Evolutionary conservation across 179 eudicot genomes (phyloP), one percentile per base, ranked within the genome.

Genomic region (Gypsophila paniculata): DNA sequence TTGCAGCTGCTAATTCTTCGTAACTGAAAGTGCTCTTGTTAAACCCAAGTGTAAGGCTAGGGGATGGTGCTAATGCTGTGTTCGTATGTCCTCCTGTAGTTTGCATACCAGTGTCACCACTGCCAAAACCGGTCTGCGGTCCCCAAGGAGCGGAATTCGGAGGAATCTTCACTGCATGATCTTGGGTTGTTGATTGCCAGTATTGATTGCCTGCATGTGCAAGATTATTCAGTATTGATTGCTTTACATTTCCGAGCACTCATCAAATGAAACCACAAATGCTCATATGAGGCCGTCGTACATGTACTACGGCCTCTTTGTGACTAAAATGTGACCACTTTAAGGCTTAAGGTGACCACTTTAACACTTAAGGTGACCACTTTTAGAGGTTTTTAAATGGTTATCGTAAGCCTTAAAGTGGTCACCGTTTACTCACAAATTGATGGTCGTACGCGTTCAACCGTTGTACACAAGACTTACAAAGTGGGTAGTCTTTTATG

Each of bases 1-100:
- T 94, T 0, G 99, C 99, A 0, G 79, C 36, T 2, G 96, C 91
- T 55, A 94, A 75, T 60, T 87, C 95, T 12, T 86, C 96, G 18
- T 90, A 88, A 2, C 86, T 65, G 83, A 94, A 92, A 49, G 74
- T 81, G 79, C 86, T 84, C 79, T 85, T 77, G 76, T 73, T 83
- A 32, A 74, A 66, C 4, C 86, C 88, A 0, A 85, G 34, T 11
- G 62, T 68, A 57, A 82, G 72, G 69, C 84, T 80, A 0, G 90
- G 83, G 0, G 95, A 75, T 61, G 73, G 77, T 10, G 81, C 66
- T 0, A 68, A 22, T 6, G 72, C 2, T 2, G 79, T 48, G 2
- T 42, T 19, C 8, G 53, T 72, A 8, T 51, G 61, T n/a, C 58
- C 65, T 0, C 76, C 84, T 0, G 85, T 72, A 39, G 22, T 71